Base-by-base conservation (phyloP, 441 rosid genomes). In the Hura crepitans region DNA sequence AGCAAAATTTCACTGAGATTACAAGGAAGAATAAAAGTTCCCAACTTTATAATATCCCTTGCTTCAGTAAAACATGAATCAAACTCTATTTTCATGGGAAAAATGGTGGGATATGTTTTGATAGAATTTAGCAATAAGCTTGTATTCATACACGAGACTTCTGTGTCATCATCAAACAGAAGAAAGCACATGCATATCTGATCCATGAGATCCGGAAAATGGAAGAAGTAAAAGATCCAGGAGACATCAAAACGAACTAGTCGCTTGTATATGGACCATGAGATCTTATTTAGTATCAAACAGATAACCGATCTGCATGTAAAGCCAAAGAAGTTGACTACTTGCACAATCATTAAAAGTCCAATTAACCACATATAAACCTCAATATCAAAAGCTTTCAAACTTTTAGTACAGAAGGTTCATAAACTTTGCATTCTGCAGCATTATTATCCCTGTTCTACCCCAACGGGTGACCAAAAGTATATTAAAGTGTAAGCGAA, bases 1-100 rank as follows among this genome's bases (percentile, higher is more conserved):
- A 28, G 33, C 46, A 75, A 23, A 69, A 60, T 14, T 59, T 60
- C 64, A 25, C 23, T 1, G 61, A 71, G 55, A 31, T 57, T 33
- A 43, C 33, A 56, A 39, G 28, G 28, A 5, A 25, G n/a, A 6
- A 18, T 39, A 57, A 23, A n/a, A 45, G 25, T 17, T n/a, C n/a
- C 23, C 43, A 54, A 1, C 17, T 2, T 13, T 1, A 11, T 55
- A 14, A 18, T 23, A 22, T 13, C 58, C 10, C n/a, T 28, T 51
- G 13, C 55, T 4, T 27, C 12, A 27, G 0, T 1, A 28, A 72
- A 64, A 60, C n/a, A 70, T 46, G 42, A 60, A 59, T 12, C 6
- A 0, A 14, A 20, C 37, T n/a, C 17, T 33, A 33, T 6, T 47
- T 13, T 4, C 31, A 31, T 15, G 18, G 14, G 42, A 31, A 65